These are phyloP conservation scores for Senecio squalidus DNA, from an alignment of 140 eudicot genomes.

Conservation along the genomic window DNA sequence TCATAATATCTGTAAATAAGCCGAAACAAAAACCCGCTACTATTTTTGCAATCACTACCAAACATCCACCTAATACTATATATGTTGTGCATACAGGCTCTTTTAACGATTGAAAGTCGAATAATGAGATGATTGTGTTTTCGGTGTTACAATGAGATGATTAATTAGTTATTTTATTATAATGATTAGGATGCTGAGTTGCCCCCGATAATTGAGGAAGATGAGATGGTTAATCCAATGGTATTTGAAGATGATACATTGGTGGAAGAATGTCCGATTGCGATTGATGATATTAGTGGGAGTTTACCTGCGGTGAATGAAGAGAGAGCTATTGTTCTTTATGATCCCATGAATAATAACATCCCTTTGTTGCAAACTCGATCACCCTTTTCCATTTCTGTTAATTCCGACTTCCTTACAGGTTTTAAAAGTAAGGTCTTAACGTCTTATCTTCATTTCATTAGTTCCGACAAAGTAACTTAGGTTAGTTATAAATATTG, in stretches of 20 bases:
- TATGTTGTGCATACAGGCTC: no score
- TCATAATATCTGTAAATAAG: no score
- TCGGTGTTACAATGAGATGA: not conserved
- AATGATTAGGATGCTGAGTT: constrained; percentile 67
- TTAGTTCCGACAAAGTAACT: not conserved
- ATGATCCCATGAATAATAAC: constrained; percentile 44
- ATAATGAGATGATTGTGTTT: not conserved
- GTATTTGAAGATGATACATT: constrained; percentile 4
- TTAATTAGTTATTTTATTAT: not conserved
- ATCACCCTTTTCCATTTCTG: constrained; percentile 31
- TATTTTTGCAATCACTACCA: no score
- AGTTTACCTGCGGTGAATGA: no score
- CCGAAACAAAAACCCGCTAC: no score
- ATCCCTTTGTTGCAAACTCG: constrained; percentile 19
- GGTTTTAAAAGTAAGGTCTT: constrained; percentile 50
- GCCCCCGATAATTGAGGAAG: constrained; percentile 71
- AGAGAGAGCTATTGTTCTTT: constrained; percentile 76
- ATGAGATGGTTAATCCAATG: constrained; percentile 33
- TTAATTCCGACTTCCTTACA: constrained; percentile 49
- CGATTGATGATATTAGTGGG: constrained; percentile 39
- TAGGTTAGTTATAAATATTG: not conserved
- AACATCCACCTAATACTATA: no score
- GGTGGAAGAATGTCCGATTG: constrained; percentile 12
- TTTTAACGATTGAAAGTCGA: not conserved
- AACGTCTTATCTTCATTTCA: not conserved